Conservation (phyloP, 306 rosid genomes). For the Rosa multiflora region DNA sequence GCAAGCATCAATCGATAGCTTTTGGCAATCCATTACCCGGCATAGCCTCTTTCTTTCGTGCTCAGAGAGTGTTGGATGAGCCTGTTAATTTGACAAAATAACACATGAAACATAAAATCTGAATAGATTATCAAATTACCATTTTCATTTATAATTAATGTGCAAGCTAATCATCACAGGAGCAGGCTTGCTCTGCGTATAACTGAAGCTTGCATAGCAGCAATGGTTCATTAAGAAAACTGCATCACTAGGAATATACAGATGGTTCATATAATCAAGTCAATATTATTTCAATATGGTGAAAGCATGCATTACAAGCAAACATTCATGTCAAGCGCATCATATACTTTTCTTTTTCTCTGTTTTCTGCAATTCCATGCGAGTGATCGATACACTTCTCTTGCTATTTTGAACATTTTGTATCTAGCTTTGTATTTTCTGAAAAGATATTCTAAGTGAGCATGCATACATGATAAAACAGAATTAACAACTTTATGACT, state of each 20-base stretch:
- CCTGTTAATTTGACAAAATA: slow-evolving; percentile 46
- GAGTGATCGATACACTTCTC: not conserved
- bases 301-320: not conserved
- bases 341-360: not conserved
- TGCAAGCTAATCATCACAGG: not conserved
- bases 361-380: not conserved
- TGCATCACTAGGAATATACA: not conserved
- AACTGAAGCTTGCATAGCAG: not conserved
- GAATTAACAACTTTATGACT: not conserved
- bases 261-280: not conserved
- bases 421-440: not conserved
- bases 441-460: not conserved
- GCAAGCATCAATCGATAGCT: slow-evolving; percentile 96
- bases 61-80: slow-evolving; percentile 92
- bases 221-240: not conserved
- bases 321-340: not conserved
- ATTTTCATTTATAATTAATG: not conserved
- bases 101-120: slow-evolving; percentile 2
- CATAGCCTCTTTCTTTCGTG: slow-evolving; percentile 94
- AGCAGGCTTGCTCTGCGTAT: not conserved
- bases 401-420: not conserved
- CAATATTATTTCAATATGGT: not conserved
- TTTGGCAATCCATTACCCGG: slow-evolving; percentile 97
- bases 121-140: not conserved
- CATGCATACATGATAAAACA: not conserved